phyloP scores from a whole-genome alignment of 2,329 filamentous ascomycete genomes.

The Fusarium sp. region DNA sequence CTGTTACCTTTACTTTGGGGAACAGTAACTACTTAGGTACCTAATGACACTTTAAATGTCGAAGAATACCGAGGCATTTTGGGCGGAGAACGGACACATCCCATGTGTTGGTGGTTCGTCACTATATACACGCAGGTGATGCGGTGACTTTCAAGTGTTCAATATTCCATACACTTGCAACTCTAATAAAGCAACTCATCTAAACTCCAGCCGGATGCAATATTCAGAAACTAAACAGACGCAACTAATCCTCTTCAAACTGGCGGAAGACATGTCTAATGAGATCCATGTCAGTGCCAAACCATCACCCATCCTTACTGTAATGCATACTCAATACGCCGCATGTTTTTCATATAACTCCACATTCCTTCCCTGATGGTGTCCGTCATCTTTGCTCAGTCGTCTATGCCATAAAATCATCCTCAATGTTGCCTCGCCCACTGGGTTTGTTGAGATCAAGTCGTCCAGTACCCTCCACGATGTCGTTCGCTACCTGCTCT shows the following conservation, averaged over 20 bases:
- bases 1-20: too few species aligned
- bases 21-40: too few species aligned
- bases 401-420: constrained; percentile 60
- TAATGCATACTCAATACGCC: not conserved
- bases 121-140: not conserved
- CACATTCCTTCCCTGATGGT: not conserved
- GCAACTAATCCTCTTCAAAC: not conserved
- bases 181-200: not conserved
- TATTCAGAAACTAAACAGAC: not conserved
- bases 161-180: not conserved
- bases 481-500: constrained; percentile 51
- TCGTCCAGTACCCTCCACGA: constrained; percentile 59
- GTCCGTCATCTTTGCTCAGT: too few species aligned
- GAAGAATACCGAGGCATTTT: too few species aligned
- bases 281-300: not conserved
- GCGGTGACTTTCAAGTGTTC: not conserved
- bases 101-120: too few species aligned
- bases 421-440: constrained; percentile 54
- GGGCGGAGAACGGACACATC: too few species aligned
- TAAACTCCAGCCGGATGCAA: constrained; percentile 5
- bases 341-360: not conserved
- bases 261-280: not conserved
- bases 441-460: constrained; percentile 55
- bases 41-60: too few species aligned
- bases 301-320: not conserved